These are phyloP conservation scores for Populus pruinosa DNA, from an alignment of 345 rosid genomes.

Conservation along the genomic window DNA sequence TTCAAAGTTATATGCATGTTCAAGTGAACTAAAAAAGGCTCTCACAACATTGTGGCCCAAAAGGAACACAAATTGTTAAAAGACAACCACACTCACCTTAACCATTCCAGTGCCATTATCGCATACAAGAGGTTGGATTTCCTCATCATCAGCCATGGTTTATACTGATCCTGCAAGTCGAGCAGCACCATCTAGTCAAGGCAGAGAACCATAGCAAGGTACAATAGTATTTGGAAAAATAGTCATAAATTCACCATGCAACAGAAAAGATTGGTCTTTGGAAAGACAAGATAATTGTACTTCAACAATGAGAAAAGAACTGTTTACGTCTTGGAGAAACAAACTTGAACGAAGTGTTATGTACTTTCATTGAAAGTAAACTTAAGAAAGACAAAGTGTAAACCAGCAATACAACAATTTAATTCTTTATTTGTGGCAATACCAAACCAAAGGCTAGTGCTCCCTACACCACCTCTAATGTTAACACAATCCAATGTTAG, in stretches of 20 bases:
- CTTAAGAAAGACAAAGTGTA: no score
- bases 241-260: not conserved
- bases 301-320: not conserved
- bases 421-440: not conserved
- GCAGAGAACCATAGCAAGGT: not conserved
- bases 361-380: no score
- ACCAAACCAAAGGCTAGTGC: not conserved
- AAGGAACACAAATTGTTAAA: slow-evolving; percentile 31
- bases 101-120: slow-evolving; percentile 81
- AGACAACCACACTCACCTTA: slow-evolving; percentile 34
- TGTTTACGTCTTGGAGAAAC: no score
- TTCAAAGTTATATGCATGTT: not conserved
- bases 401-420: no score
- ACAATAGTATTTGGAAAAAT: not conserved
- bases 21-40: not conserved
- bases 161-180: not conserved
- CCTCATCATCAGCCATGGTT: slow-evolving; percentile 35
- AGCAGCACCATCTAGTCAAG: not conserved
- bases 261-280: not conserved
- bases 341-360: no score
- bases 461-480: not conserved
- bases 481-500: not conserved
- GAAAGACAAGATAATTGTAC: not conserved
- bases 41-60: not conserved
- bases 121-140: slow-evolving; percentile 58